Evolutionary conservation across 116 monocot species (phyloP).

Genomic region (Trichopus zeylanicus): DNA sequence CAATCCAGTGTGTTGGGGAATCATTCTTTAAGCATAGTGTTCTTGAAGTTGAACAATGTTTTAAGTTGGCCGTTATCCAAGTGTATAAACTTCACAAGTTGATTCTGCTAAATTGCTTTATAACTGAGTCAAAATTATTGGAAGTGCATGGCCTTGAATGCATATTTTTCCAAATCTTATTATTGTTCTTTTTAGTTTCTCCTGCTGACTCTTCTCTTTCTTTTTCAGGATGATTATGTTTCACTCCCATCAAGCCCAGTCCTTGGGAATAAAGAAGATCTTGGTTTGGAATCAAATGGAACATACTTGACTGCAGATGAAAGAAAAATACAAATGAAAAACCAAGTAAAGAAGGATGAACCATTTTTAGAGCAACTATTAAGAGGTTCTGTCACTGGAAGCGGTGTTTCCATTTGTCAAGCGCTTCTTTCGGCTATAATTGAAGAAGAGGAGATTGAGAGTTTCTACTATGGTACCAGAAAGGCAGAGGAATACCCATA

Average conservation of each 20-base stretch:
- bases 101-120: no score
- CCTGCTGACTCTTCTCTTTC: constrained; percentile 1
- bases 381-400: constrained; percentile 19
- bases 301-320: constrained; percentile 9
- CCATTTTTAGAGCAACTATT: constrained; percentile 38
- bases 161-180: neutral
- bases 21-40: no score
- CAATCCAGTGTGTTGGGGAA: neutral
- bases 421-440: constrained; percentile 62
- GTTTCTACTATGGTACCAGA: constrained; percentile 10
- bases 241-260: constrained; percentile 22
- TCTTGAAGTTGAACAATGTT: no score
- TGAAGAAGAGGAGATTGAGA: constrained; percentile 43
- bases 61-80: no score
- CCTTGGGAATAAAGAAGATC: constrained; percentile 8
- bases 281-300: constrained; percentile 21
- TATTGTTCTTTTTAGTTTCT: neutral
- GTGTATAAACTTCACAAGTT: no score
- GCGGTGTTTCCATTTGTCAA: constrained; percentile 51
- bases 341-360: constrained; percentile 18
- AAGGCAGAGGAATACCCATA: constrained; percentile 14
- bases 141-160: no score
- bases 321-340: constrained; percentile 5
- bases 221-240: constrained; percentile 30
- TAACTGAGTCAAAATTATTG: no score